Base-by-base conservation (phyloP, 2,329 filamentous ascomycete genomes). In the Parascedosporium putredinis region DNA sequence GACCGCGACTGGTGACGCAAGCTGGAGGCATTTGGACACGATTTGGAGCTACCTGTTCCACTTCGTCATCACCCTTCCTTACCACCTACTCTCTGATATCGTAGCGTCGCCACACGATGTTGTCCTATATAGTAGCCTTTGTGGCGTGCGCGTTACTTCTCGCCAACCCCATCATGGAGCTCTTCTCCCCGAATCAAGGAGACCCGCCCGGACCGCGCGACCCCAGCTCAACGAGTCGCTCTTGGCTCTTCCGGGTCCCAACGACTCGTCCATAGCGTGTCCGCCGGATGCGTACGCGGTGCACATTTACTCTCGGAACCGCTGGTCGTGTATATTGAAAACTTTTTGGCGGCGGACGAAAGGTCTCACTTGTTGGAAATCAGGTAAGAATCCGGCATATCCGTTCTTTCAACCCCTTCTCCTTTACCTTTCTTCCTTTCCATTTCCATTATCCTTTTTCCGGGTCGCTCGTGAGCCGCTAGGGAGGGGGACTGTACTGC, bases 281-380 rank as follows among this genome's bases (percentile, higher is more conserved):
- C 57, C 60, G 0, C 57, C 62, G 1, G 67, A 75, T 51, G 54
- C 63, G 2, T 75, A 76, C 57, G 61, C 64, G 1, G 67, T 73
- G 38, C 71, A 74, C 50, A 64, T 78, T 22, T 55, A 50, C 50
- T 51, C 53, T 42, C 67, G 69, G 49, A 70, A 50, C 75, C 76
- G 18, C 58, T 79, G 33, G 72, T 79, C 2, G 56, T 79, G 3
- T 79, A 79, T 53, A 61, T 79, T 10, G 73, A 77, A 60, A 64
- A 69, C 16, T 79, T 79, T 55, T 54, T 79, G 49, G 67, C 63
- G 12, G 53, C 55, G 7, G 61, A 60, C 3, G 75, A 79, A 58
- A 66, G 69, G 45, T 52, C 55, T 27, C 70, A 76, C 55, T 58
- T 79, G 18, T 60, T 77, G 2, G 68, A 74, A 14, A 70, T 76